phyloP scores from a whole-genome alignment of 495 filamentous ascomycete genomes.

The Aspergillus diversus region DNA sequence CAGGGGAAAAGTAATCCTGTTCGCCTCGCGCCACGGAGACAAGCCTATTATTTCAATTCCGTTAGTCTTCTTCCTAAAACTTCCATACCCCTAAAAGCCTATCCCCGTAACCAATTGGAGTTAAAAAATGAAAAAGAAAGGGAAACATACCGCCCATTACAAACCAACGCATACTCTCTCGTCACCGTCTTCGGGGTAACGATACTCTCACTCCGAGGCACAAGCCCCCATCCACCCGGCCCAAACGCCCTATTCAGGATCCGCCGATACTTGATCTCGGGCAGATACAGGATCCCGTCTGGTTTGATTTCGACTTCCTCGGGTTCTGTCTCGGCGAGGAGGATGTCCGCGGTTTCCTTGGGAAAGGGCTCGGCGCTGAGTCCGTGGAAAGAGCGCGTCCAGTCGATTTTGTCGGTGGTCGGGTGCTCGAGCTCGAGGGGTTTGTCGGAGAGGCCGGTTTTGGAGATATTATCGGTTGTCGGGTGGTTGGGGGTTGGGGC shows the following conservation, averaged over 20 bases:
- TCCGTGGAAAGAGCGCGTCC: constrained; percentile 91
- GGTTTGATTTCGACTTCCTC: constrained; percentile 95
- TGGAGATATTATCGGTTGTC: constrained; percentile 54
- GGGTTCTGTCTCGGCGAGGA: constrained; percentile 66
- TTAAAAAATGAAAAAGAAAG: constrained; percentile 3
- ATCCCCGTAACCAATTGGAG: neutral
- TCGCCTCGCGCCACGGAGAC: constrained; percentile 93
- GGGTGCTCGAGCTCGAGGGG: constrained; percentile 48
- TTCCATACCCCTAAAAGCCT: neutral
- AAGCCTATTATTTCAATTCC: constrained; percentile 55
- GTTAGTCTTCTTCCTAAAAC: neutral
- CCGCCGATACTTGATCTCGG: constrained; percentile 96
- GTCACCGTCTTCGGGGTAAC: constrained; percentile 88
- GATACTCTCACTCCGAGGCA: constrained; percentile 86
- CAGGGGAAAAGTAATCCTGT: constrained; percentile 89
- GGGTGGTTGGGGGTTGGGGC: constrained; percentile 36
- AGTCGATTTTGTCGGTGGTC: constrained; percentile 70
- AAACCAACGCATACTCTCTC: constrained; percentile 92
- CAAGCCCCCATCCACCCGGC: constrained; percentile 93
- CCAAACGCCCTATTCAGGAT: constrained; percentile 93
- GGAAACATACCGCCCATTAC: constrained; percentile 76
- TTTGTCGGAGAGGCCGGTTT: constrained; percentile 55
- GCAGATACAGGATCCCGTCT: constrained; percentile 94
- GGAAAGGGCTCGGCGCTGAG: constrained; percentile 76
- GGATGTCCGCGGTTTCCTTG: constrained; percentile 70